Conservation (phyloP, 139 green algal genomes). For the Micromonas commoda region DNA sequence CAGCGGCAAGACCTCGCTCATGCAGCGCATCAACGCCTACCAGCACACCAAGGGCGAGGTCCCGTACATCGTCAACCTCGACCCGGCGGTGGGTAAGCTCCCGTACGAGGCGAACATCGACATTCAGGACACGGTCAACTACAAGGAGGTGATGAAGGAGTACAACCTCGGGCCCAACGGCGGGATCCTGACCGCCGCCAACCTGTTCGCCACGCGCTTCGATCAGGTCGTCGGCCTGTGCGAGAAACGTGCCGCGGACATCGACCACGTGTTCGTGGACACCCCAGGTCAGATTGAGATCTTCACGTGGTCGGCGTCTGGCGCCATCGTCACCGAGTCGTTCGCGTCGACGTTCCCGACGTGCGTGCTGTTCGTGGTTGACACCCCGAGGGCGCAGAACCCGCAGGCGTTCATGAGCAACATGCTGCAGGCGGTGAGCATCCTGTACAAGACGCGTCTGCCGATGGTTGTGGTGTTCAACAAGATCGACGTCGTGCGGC, state of each 20-base stretch:
- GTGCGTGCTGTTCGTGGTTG: slow-evolving; percentile 80
- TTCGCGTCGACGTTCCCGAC: slow-evolving; percentile 86
- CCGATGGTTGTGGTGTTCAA: slow-evolving; percentile 97
- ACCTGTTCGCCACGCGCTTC: slow-evolving; percentile 96
- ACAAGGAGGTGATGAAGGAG: slow-evolving; percentile 97
- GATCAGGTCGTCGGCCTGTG: slow-evolving; percentile 69
- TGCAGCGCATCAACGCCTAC: slow-evolving; percentile 79
- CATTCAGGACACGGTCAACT: slow-evolving; percentile 96
- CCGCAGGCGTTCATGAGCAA: slow-evolving; percentile 90
- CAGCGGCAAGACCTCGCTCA: slow-evolving; percentile 91
- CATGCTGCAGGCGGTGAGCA: slow-evolving; percentile 88
- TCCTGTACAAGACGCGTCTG: slow-evolving; percentile 96
- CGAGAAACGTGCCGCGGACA: neutral
- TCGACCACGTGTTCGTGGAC: slow-evolving; percentile 82
- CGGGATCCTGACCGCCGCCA: slow-evolving; percentile 91
- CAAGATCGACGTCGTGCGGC: slow-evolving; percentile 80
- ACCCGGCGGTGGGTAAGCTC: slow-evolving; percentile 80
- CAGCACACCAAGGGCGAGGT: slow-evolving; percentile 46
- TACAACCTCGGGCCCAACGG: slow-evolving; percentile 95
- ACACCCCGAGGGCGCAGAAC: slow-evolving; percentile 72
- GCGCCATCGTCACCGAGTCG: slow-evolving; percentile 86
- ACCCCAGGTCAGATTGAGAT: slow-evolving; percentile 98
- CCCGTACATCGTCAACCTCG: slow-evolving; percentile 93
- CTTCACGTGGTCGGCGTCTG: slow-evolving; percentile 94
- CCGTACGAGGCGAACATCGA: slow-evolving; percentile 93